Conservation (phyloP, 1,139 yeast species). For the Geotrichum aggregatum region DNA sequence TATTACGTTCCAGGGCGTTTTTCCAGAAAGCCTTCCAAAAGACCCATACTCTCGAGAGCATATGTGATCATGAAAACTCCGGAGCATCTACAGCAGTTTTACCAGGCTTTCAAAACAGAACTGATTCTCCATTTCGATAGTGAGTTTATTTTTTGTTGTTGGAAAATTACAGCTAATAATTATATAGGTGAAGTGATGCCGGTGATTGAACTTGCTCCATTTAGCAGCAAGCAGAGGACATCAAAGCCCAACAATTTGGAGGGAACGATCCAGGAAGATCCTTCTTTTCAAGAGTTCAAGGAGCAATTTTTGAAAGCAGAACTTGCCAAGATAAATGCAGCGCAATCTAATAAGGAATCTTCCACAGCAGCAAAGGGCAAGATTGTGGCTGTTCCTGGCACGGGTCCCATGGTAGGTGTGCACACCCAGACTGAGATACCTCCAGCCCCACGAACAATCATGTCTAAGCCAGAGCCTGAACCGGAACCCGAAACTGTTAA, state of each 20-base stretch:
- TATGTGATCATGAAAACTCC: constrained; percentile 25
- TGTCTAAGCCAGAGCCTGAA: neutral
- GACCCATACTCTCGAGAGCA: constrained; percentile 24
- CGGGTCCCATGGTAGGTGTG: constrained; percentile 18
- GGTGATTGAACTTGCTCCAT: constrained; percentile 31
- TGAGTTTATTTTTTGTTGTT: constrained; percentile 9
- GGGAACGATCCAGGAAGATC: constrained; percentile 26
- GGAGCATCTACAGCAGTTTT: constrained; percentile 23
- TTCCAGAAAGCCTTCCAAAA: constrained; percentile 28
- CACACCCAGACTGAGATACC: constrained; percentile 20
- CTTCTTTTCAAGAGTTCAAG: constrained; percentile 8
- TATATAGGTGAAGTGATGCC: constrained; percentile 15
- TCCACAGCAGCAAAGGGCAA: constrained; percentile 12
- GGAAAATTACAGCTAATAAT: neutral
- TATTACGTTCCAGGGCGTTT: constrained; percentile 41
- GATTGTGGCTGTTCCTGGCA: constrained; percentile 21
- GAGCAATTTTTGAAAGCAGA: too few species aligned
- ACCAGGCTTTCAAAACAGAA: constrained; percentile 22
- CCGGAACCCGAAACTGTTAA: neutral
- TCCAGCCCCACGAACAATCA: constrained; percentile 2
- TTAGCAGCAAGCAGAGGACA: constrained; percentile 23
- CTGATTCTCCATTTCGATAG: constrained; percentile 17
- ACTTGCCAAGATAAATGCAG: constrained; percentile 13
- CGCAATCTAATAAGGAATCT: constrained; percentile 12
- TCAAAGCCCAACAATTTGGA: constrained; percentile 23